Percentiles rank a stretch among this genome's conserved stretches.
phyloP scores from a whole-genome alignment of 345 rosid genomes.

The Bruguiera gymnorhiza region DNA sequence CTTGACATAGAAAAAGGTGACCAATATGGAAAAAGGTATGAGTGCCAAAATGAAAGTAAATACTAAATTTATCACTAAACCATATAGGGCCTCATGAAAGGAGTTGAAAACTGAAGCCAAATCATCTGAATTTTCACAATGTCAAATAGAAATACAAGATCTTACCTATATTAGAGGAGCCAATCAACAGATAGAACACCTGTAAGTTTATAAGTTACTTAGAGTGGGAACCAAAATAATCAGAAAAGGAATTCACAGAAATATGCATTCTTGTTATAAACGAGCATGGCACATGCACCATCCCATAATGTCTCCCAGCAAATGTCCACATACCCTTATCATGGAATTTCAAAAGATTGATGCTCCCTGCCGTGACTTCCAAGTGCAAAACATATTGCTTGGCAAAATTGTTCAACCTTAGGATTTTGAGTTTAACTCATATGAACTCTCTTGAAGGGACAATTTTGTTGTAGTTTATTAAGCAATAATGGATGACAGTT shows the following conservation, averaged over 20 bases:
- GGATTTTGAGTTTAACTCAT: background rate
- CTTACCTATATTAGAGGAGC: slow-evolving; percentile 55
- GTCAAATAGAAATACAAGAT: slow-evolving; percentile 3
- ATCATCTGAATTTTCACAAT: background rate
- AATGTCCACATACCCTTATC: background rate
- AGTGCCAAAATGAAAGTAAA: background rate
- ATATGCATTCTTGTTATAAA: background rate
- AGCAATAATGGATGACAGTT: background rate
- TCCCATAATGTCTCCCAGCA: background rate
- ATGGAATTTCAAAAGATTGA: slow-evolving; percentile 1
- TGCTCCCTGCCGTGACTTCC: background rate
- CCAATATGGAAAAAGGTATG: background rate
- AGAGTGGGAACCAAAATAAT: background rate
- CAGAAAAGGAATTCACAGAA: too few species aligned
- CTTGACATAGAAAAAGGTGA: too few species aligned
- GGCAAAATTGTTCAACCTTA: background rate
- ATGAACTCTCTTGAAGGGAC: background rate
- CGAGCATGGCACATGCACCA: background rate
- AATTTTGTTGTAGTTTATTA: background rate
- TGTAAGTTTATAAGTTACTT: slow-evolving; percentile 22
- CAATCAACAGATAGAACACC: slow-evolving; percentile 65
- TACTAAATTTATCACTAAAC: background rate
- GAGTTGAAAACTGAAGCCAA: background rate
- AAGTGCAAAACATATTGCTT: background rate
- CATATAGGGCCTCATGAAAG: background rate